phyloP scores from a whole-genome alignment of 73 alveolate species.

The Effrenium voratum region DNA sequence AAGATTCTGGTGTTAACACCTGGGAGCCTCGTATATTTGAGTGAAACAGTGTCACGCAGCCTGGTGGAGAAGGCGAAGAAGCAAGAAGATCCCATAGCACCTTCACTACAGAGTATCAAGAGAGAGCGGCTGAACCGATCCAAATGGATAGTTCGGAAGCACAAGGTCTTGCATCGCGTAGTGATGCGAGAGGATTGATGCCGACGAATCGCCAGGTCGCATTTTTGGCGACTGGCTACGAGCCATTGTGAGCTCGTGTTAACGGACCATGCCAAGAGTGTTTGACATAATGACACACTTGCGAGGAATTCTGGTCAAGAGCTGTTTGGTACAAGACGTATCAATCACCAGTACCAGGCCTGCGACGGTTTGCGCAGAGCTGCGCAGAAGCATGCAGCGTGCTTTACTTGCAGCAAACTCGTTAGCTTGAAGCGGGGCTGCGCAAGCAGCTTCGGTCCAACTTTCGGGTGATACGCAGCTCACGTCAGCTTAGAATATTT shows the following conservation, averaged over 20 bases:
- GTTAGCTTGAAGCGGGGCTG: no score
- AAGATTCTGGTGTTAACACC: constrained; percentile 55
- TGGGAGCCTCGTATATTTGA: constrained; percentile 49
- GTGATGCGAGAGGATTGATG: constrained; percentile 53
- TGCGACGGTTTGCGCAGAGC: no score
- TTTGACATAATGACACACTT: neutral
- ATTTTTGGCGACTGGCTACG: neutral
- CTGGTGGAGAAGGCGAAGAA: constrained; percentile 45
- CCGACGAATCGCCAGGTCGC: neutral
- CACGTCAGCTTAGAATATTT: no score
- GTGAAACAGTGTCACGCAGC: constrained; percentile 42
- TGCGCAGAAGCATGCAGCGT: no score
- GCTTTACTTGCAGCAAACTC: no score
- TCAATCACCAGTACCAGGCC: neutral
- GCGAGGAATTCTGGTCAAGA: constrained; percentile 13
- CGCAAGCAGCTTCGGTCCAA: no score
- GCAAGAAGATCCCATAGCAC: constrained; percentile 51
- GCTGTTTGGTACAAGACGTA: constrained; percentile 41
- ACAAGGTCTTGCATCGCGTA: constrained; percentile 16
- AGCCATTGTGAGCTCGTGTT: neutral
- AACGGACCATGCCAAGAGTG: neutral
- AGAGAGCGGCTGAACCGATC: constrained; percentile 53
- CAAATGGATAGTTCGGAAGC: constrained; percentile 48
- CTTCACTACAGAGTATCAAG: constrained; percentile 35
- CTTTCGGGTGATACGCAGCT: no score